Evolutionary conservation across 129 eudicot species (phyloP).

Genomic region (Sambucus nigra): DNA sequence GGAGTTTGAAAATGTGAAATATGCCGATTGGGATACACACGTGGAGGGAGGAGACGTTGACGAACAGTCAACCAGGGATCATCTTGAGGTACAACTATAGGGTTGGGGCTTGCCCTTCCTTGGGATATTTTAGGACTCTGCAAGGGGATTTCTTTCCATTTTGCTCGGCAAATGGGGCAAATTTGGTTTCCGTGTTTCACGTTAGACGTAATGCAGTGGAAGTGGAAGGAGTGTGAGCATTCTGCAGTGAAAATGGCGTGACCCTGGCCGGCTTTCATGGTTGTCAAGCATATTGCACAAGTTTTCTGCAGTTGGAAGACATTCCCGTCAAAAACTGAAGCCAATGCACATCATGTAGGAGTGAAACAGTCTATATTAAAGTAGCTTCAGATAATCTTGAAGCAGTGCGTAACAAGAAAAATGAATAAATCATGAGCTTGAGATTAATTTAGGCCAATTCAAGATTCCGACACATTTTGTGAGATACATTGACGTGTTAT

Average conservation of each 20-base stretch:
- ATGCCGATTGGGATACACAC: constrained; percentile 15
- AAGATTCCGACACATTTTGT: too few relatives aligned
- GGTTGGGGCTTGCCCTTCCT: constrained; percentile 30
- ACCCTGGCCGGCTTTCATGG: constrained; percentile 64
- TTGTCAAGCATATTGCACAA: constrained; percentile 83
- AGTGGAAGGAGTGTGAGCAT: constrained; percentile 92
- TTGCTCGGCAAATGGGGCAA: constrained; percentile 87
- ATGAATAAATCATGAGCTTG: too few relatives aligned
- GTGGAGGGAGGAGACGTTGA: constrained; percentile 37
- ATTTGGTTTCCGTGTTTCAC: constrained; percentile 80
- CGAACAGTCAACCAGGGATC: constrained; percentile 32
- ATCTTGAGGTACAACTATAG: constrained; percentile 38
- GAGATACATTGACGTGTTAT: too few relatives aligned
- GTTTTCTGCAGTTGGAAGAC: constrained; percentile 35
- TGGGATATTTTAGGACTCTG: constrained; percentile 35
- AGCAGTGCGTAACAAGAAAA: too few relatives aligned
- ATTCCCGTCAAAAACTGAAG: background rate
- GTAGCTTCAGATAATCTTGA: too few relatives aligned
- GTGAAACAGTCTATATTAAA: background rate
- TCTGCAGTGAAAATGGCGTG: constrained; percentile 96
- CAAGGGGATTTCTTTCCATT: constrained; percentile 84
- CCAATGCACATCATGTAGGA: background rate
- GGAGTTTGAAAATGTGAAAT: constrained; percentile 30
- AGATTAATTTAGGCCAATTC: too few relatives aligned
- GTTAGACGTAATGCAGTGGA: constrained; percentile 80